Evolutionary conservation across 257 asterid species (phyloP), one percentile per base, ranked within the genome.

Genomic region (Solanum ossicruentum): DNA sequence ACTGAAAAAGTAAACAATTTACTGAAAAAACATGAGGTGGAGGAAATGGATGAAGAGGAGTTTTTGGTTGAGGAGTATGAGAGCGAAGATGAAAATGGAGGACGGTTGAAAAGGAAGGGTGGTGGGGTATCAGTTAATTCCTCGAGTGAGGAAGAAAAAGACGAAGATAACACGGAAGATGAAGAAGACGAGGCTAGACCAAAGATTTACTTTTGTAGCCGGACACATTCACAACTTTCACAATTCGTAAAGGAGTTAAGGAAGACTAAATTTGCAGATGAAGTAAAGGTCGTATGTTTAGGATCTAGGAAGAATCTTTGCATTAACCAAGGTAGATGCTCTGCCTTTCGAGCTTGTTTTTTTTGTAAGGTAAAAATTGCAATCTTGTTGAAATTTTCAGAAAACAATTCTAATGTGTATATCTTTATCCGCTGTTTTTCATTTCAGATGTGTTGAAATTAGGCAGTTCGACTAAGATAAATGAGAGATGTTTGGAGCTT

Each of bases 141-240:
- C 1, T 90, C 95, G 13, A 94, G 97, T 32, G 98, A 93, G 82
- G 99, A 93, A 81, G 98, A 94, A 75, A 95, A 91, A 72, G 91
- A 86, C 54, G 91, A 58, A 84, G 90, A 86, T 71, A 89, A 85
- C 54, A 28, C 84, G 55, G 89, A 79, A 66, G 90, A 84, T 43
- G 86, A 93, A 88, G 95, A 89, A 84, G 95, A 88, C 83, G 97
- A 91, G 86, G 80, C 92, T 5, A 85, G 87, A 21, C 75, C 91
- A 85, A 96, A 92, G 92, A 81, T 96, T 81, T 96, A 92, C 73
- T 96, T 96, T 83, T 96, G 99, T 86, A 96, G 99, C 85, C 90
- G 99, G 81, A 96, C 99, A 3, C 99, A 96, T 89, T 95, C 99
- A 13, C 99, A 96, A 92, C 99, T 96, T 89, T 93, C 97, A 3